phyloP scores from a whole-genome alignment of 371 early-diverging fungal genomes.

The Batkoa obscura region DNA sequence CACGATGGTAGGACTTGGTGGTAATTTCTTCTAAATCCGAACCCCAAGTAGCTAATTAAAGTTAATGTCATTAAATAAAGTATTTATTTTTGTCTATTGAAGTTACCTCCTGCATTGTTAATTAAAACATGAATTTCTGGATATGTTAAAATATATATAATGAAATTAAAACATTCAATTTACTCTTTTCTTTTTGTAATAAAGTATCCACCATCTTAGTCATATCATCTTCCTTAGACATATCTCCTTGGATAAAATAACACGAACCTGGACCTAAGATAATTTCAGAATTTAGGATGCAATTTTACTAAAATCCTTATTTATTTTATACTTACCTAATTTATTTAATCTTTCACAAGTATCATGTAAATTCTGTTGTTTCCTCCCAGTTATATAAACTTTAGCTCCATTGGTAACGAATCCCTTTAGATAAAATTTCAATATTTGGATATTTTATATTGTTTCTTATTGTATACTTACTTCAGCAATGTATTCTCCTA shows the following conservation, averaged over 20 bases:
- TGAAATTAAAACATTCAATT: conserved; percentile 2
- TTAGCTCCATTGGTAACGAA: conserved; percentile 54
- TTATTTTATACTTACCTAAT: conserved; percentile 14
- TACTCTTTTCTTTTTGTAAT: conserved; percentile 32
- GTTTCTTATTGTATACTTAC: conserved; percentile 9
- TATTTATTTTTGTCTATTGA: not conserved
- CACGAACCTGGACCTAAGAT: conserved; percentile 34
- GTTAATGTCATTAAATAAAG: not conserved
- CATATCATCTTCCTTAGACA: conserved; percentile 39
- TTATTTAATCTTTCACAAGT: conserved; percentile 35
- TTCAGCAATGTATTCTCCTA: conserved; percentile 50
- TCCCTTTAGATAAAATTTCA: conserved; percentile 15
- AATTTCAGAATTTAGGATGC: not conserved
- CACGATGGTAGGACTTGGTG: conserved; percentile 4
- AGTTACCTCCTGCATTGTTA: conserved; percentile 59
- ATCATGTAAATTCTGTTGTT: conserved; percentile 32
- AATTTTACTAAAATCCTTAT: not conserved
- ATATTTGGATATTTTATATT: not conserved
- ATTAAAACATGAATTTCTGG: conserved; percentile 61
- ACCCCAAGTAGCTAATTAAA: conserved; percentile 23
- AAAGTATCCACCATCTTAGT: conserved; percentile 36
- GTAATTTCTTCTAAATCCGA: conserved; percentile 22
- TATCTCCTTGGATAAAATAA: conserved; percentile 53
- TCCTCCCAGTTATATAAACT: conserved; percentile 56
- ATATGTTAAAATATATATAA: not conserved